Evolutionary conservation across 2,329 filamentous ascomycete genomes (phyloP).

Genomic region (Fusarium chaquense): DNA sequence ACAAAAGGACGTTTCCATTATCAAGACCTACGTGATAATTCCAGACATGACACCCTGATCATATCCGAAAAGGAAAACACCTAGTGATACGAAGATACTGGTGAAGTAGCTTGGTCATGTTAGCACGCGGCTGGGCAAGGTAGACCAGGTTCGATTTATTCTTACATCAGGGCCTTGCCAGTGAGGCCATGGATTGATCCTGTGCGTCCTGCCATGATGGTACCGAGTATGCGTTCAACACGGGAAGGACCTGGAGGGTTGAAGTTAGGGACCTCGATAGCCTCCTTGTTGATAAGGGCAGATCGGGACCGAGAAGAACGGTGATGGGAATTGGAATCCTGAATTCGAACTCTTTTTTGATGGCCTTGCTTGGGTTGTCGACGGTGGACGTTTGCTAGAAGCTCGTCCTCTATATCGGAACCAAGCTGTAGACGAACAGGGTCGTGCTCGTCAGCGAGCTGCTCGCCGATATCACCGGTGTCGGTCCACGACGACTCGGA

Average conservation of each 20-base stretch:
- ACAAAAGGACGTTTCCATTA: not conserved
- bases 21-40: constrained; percentile 69
- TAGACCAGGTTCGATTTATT: constrained; percentile 13
- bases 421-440: constrained; percentile 78
- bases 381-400: constrained; percentile 64
- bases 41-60: constrained; percentile 91
- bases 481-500: constrained; percentile 88
- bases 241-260: constrained; percentile 71
- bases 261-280: constrained; percentile 83
- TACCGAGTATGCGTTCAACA: constrained; percentile 77
- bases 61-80: constrained; percentile 90
- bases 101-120: constrained; percentile 81
- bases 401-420: constrained; percentile 73
- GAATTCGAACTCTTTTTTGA: constrained; percentile 77
- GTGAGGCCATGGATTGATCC: constrained; percentile 89
- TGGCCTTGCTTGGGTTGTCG: constrained; percentile 57
- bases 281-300: constrained; percentile 73
- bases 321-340: constrained; percentile 56
- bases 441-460: constrained; percentile 84
- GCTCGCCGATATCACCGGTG: constrained; percentile 94
- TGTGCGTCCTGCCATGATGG: constrained; percentile 87
- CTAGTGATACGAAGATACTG: constrained; percentile 87
- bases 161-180: constrained; percentile 91
- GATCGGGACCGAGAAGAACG: constrained; percentile 56
- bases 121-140: constrained; percentile 25